A percentile compares a stretch with the other conserved stretches of the same genome.
Conservation (phyloP, 345 rosid species). For the Populus pruinosa region DNA sequence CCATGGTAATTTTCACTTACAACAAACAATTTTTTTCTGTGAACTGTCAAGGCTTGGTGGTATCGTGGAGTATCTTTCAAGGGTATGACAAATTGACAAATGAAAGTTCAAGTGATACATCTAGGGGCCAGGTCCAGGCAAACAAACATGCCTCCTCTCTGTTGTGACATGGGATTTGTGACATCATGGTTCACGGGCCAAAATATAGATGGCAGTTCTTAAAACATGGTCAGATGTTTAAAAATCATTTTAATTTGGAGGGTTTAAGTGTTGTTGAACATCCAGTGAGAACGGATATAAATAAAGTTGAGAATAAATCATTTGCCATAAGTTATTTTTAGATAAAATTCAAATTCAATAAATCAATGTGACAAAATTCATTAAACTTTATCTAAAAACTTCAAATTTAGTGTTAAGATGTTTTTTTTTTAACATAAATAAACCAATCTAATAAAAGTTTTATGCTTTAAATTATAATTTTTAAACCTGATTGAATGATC, state of each 20-base stretch:
- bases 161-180: conserved; percentile 38
- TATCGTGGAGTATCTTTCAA: not conserved
- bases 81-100: conserved; percentile 18
- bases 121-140: conserved; percentile 12
- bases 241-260: not conserved
- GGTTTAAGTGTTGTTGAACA: not conserved
- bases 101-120: conserved; percentile 3
- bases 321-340: too few relatives aligned
- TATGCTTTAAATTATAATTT: too few relatives aligned
- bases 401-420: too few relatives aligned
- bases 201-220: conserved; percentile 6
- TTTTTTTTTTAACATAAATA: too few relatives aligned
- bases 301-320: not conserved
- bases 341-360: too few relatives aligned
- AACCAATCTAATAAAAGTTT: too few relatives aligned
- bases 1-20: not conserved
- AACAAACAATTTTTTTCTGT: not conserved
- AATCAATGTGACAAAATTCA: too few relatives aligned
- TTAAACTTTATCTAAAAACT: too few relatives aligned
- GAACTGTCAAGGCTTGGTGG: not conserved
- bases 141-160: conserved; percentile 16
- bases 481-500: fast-evolving
- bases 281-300: not conserved
- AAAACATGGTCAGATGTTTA: not conserved
- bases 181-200: conserved; percentile 52